Conservation (phyloP, 2,329 filamentous ascomycete species). For the Xylaria arbuscula region DNA sequence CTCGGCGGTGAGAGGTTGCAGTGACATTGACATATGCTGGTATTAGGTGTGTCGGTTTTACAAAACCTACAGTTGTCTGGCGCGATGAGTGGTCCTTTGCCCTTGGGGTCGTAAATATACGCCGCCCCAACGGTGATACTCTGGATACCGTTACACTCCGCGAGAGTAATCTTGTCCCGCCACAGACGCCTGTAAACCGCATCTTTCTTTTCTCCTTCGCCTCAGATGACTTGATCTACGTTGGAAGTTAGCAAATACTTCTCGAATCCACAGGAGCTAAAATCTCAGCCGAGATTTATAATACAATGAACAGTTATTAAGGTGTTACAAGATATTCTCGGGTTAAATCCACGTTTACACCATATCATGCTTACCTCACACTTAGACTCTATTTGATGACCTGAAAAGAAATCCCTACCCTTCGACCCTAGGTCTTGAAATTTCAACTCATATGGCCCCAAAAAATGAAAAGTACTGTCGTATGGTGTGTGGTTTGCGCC, state of each 20-base stretch:
- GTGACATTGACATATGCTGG: not conserved
- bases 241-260: constrained; percentile 13
- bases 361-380: constrained; percentile 29
- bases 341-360: not conserved
- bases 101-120: constrained; percentile 31
- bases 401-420: not conserved
- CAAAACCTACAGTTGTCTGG: constrained; percentile 37
- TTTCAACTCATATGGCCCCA: not conserved
- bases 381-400: not conserved
- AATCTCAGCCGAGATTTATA: not conserved
- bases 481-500: not conserved
- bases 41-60: constrained; percentile 39
- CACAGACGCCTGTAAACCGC: constrained; percentile 23
- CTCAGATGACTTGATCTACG: constrained; percentile 1
- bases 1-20: constrained; percentile 28
- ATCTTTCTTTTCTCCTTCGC: constrained; percentile 23
- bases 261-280: not conserved
- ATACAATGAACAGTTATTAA: not conserved
- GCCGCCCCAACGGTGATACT: constrained; percentile 25
- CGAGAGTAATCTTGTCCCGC: constrained; percentile 23
- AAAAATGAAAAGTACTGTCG: not conserved
- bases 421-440: constrained; percentile 1
- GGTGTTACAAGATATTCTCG: not conserved
- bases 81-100: constrained; percentile 12
- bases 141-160: constrained; percentile 10